These are phyloP conservation scores for Zymoseptoria pseudotritici DNA, from an alignment of 2,329 filamentous ascomycete genomes.

Conservation along the genomic window DNA sequence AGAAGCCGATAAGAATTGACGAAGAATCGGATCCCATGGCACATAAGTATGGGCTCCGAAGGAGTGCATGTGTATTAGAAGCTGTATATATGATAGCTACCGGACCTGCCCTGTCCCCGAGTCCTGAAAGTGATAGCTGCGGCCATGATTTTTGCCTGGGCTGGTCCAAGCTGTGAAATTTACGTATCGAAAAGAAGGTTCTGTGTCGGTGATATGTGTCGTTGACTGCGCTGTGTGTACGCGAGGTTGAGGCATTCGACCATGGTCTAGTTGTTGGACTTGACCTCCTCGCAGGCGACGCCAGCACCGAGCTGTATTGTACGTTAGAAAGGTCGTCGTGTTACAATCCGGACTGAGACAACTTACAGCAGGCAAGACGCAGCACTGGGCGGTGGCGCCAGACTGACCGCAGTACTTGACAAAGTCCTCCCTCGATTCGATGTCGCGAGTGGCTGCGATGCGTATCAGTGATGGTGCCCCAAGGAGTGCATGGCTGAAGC, in stretches of 20 bases:
- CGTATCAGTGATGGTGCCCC: too few species aligned
- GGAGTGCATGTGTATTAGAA: too few species aligned
- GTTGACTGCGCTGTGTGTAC: neutral
- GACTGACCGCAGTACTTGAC: neutral
- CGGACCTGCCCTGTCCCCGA: neutral
- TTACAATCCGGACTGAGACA: too few species aligned
- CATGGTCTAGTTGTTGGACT: neutral
- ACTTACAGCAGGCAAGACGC: constrained; percentile 8
- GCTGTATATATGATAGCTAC: too few species aligned
- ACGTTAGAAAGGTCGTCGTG: neutral
- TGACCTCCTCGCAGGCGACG: neutral
- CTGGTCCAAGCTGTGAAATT: neutral
- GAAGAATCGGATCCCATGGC: too few species aligned
- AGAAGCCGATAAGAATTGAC: too few species aligned
- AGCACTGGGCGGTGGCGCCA: constrained; percentile 9
- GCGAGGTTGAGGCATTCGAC: neutral
- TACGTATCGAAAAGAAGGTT: neutral
- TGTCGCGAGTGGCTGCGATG: too few species aligned
- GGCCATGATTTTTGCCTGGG: neutral
- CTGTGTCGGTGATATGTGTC: neutral
- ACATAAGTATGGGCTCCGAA: too few species aligned
- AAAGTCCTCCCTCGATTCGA: too few species aligned
- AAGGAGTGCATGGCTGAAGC: too few species aligned
- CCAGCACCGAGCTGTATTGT: neutral
- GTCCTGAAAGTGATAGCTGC: neutral